phyloP scores from a whole-genome alignment of 2,329 filamentous ascomycete species.

The Stagonosporopsis vannaccii region DNA sequence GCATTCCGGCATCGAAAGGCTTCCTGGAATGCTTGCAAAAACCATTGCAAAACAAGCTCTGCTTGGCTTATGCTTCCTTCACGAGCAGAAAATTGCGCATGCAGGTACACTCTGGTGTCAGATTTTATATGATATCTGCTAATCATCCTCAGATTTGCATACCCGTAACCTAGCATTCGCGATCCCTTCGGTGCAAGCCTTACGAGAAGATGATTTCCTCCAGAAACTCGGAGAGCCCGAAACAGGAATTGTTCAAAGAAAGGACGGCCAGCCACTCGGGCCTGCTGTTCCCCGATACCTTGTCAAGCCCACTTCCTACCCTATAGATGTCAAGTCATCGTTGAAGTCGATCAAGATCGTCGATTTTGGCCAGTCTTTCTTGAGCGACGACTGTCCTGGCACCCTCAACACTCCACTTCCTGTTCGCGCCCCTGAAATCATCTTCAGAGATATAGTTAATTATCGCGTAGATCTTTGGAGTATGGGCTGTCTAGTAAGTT shows the following conservation, averaged over 20 bases:
- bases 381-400: constrained; percentile 24
- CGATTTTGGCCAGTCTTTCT: constrained; percentile 52
- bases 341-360: constrained; percentile 28
- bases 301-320: constrained; percentile 20
- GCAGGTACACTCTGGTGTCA: constrained; percentile 27
- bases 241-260: constrained; percentile 23
- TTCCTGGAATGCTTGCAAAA: constrained; percentile 51
- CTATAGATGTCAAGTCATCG: not conserved
- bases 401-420: constrained; percentile 46
- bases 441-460: constrained; percentile 48
- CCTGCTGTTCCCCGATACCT: constrained; percentile 31
- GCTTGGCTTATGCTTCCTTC: constrained; percentile 27
- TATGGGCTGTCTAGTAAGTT: constrained; percentile 48
- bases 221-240: constrained; percentile 26
- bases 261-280: constrained; percentile 26
- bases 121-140: constrained; percentile 5
- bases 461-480: constrained; percentile 51
- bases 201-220: constrained; percentile 28
- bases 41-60: constrained; percentile 37
- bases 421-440: constrained; percentile 49
- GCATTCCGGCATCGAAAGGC: constrained; percentile 44
- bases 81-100: constrained; percentile 34
- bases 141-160: constrained; percentile 33
- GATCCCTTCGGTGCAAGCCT: constrained; percentile 24
- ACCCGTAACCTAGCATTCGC: constrained; percentile 35